Conservation (phyloP, 169 alveolate genomes). For the Plasmodium ovale region DNA sequence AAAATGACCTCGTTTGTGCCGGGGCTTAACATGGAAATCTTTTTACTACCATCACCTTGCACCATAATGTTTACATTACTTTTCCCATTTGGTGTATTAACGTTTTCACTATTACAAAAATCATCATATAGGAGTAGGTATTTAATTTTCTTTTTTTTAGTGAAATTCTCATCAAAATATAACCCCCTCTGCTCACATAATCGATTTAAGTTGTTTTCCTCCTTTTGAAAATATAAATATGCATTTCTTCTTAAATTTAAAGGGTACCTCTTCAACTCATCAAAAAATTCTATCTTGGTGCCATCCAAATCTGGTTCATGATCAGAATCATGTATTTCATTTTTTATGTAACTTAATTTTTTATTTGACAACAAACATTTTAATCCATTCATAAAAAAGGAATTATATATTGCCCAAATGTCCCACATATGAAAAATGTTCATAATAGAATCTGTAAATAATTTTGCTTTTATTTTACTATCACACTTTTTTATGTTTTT, state of each 20-base stretch:
- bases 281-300: slow-evolving; percentile 49
- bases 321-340: slow-evolving; percentile 23
- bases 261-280: slow-evolving; percentile 60
- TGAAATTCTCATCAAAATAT: slow-evolving; percentile 56
- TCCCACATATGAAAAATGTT: slow-evolving; percentile 60
- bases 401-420: slow-evolving; percentile 43
- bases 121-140: slow-evolving; percentile 68
- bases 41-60: slow-evolving; percentile 31
- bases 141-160: slow-evolving; percentile 49
- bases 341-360: slow-evolving; percentile 54
- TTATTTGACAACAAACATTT: slow-evolving; percentile 41
- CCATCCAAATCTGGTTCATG: slow-evolving; percentile 42
- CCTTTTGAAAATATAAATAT: slow-evolving; percentile 50
- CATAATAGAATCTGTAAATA: slow-evolving; percentile 48
- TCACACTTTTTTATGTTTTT: slow-evolving; percentile 58
- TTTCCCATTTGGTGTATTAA: slow-evolving; percentile 11
- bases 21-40: background rate
- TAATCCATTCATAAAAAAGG: slow-evolving; percentile 54
- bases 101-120: slow-evolving; percentile 19
- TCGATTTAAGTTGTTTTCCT: slow-evolving; percentile 43
- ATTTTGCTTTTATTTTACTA: slow-evolving; percentile 57
- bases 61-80: slow-evolving; percentile 8
- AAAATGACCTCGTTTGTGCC: background rate
- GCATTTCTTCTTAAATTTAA: slow-evolving; percentile 67
- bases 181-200: slow-evolving; percentile 72